These are phyloP conservation scores for Vitis hybrid DNA, from an alignment of 177 flowering plant genomes.

Conservation along the genomic window DNA sequence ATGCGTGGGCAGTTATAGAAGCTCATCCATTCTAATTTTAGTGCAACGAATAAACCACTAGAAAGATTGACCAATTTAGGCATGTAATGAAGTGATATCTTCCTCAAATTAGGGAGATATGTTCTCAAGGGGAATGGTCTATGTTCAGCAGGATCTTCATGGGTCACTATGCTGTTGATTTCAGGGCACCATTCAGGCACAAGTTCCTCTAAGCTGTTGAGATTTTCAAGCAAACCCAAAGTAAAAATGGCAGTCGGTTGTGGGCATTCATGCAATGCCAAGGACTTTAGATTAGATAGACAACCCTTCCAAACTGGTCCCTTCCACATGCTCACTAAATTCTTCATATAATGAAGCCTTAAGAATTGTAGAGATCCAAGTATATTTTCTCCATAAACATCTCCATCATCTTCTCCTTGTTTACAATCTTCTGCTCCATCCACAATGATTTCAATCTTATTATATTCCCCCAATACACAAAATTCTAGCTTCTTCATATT, in stretches of 20 bases:
- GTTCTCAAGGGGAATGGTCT: too few species aligned
- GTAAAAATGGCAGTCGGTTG: conserved; percentile 5
- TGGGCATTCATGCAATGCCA: conserved; percentile 3
- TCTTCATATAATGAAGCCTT: conserved; percentile 5
- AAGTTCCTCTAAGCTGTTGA: neutral
- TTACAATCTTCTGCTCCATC: neutral
- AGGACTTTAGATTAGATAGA: neutral
- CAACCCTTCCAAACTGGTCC: neutral
- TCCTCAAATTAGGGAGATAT: conserved; percentile 2
- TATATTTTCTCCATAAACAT: too few species aligned
- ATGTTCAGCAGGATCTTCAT: neutral
- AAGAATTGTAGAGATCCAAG: neutral
- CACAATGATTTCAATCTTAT: conserved; percentile 1
- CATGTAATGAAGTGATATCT: conserved; percentile 6
- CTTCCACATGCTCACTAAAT: neutral
- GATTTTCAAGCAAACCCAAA: neutral
- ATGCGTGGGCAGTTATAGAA: neutral
- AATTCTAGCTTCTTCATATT: neutral
- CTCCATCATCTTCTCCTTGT: neutral
- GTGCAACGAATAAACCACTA: conserved; percentile 1
- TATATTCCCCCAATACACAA: conserved; percentile 10
- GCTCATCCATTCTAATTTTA: neutral
- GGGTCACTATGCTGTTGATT: neutral
- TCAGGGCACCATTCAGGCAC: conserved; percentile 1
- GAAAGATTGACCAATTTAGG: conserved; percentile 6